Evolutionary conservation across 768 basidiomycete species (phyloP), one percentile per base, ranked within the genome.

Genomic region (Boletus edulis): DNA sequence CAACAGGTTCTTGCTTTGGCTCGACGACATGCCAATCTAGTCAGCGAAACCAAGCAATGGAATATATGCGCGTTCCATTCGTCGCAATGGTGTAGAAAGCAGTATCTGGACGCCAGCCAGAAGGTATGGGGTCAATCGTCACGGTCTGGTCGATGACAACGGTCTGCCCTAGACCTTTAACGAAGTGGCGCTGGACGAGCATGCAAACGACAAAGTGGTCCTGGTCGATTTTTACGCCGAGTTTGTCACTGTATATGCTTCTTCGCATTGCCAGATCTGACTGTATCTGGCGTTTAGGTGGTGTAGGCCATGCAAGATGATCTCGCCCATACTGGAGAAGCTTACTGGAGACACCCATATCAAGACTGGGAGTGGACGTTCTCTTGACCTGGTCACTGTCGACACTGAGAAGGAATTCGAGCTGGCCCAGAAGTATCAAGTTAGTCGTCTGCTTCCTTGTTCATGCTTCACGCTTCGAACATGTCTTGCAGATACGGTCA

Each of bases 181-280:
- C 46, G 62, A 62, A 24, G 67, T 74, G 2, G 68, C 56, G 13
- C 59, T 72, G n/a, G 63, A 63, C 38, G 64, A 61, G 40, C 49
- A 41, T 51, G 69, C 76, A 27, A 75, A 74, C 49, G 77, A 79
- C 52, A 79, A 81, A 46, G 70, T 87, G 24, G 79, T 87, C 40
- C 72, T 91, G 7, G 88, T 89, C 22, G 89, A 91, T 60, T 91
- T 91, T 60, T 87, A 90, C 66, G 89, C 90, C 45, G 82, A 89
- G 89, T 90, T 62, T 45, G 84, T 76, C 24, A 42, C n/a, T 59
- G 12, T 11, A 38, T 11, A 38, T 58, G 34, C 43, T 46, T 32
- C 4, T 24, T 45, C 24, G 22, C 13, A 39, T 35, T 49, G 27
- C 32, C 18, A 17, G 18, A 13, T 22, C 62, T 62, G 48, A 61